Evolutionary conservation across 228 moss, liverwort and hornwort species (phyloP).

Genomic region (Sphagnum fallax): DNA sequence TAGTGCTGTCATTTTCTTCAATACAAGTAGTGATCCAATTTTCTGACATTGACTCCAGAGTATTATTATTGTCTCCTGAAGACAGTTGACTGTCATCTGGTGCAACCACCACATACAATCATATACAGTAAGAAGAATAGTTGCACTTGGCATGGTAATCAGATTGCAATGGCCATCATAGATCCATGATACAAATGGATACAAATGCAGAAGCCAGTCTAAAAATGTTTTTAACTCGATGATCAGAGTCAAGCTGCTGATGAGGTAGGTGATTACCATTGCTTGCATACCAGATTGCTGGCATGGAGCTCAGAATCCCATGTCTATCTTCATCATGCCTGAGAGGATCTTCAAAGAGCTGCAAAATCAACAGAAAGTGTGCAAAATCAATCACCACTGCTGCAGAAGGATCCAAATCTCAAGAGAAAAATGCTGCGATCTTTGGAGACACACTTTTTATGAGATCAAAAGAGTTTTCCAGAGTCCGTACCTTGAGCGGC

Average conservation of each 20-base stretch:
- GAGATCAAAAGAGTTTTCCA: too few species aligned
- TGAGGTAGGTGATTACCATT: neutral
- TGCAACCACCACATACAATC: neutral
- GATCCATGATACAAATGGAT: too few species aligned
- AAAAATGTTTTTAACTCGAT: neutral
- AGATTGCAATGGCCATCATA: neutral
- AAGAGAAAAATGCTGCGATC: too few species aligned
- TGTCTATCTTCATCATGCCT: neutral
- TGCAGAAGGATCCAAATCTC: neutral
- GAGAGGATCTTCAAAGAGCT: neutral
- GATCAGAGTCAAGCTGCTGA: neutral
- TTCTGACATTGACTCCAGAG: conserved; percentile 3
- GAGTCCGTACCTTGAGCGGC: too few species aligned
- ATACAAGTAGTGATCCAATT: conserved; percentile 15
- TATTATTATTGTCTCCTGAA: conserved; percentile 1
- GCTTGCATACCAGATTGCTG: neutral
- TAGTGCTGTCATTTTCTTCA: conserved; percentile 1
- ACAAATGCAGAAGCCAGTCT: neutral
- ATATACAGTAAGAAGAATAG: too few species aligned
- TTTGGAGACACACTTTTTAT: too few species aligned
- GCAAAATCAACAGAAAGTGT: neutral
- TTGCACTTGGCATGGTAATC: neutral
- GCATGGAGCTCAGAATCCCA: neutral
- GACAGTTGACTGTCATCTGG: conserved; percentile 11
- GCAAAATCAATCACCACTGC: too few species aligned